Percentiles rank a stretch among this genome's conserved stretches.
These are phyloP conservation scores for Termitomyces sp. DNA, from an alignment of 768 basidiomycete species.

Conservation along the genomic window DNA sequence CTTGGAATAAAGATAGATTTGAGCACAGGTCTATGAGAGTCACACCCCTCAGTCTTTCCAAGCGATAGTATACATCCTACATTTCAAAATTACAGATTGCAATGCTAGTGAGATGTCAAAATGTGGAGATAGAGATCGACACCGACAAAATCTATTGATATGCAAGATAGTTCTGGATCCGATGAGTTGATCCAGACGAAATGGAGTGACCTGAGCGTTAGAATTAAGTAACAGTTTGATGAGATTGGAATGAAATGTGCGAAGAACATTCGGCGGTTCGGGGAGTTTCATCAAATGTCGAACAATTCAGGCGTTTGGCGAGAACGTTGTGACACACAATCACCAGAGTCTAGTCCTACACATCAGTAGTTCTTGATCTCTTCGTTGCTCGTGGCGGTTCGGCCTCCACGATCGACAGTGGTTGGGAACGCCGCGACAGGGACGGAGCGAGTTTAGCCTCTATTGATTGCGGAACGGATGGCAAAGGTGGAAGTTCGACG, in stretches of 20 bases:
- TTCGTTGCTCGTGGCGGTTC: slow-evolving; percentile 4
- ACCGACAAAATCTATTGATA: not conserved
- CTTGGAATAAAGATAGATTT: not conserved
- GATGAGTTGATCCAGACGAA: not conserved
- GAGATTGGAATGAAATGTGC: not conserved
- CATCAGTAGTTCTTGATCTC: slow-evolving; percentile 1
- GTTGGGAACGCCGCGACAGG: slow-evolving; percentile 2
- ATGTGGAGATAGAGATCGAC: not conserved
- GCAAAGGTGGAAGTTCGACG: slow-evolving; percentile 6
- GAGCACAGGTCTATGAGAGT: not conserved
- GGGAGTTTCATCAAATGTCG: not conserved
- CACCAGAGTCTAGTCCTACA: not conserved
- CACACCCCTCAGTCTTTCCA: not conserved
- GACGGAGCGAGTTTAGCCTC: not conserved
- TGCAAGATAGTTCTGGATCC: not conserved
- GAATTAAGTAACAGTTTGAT: not conserved
- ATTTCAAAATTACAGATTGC: slow-evolving; percentile 18
- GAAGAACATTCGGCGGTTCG: not conserved
- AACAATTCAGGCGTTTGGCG: not conserved
- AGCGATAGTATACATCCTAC: not conserved
- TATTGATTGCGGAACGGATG: slow-evolving; percentile 1
- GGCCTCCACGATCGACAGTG: not conserved
- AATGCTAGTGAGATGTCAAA: not conserved
- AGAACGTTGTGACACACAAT: not conserved
- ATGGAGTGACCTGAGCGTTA: not conserved